Evolutionary conservation across 192 early-diverging fungal genomes (phyloP), one percentile per base, ranked within the genome.

Genomic region (Coemansia sp.): DNA sequence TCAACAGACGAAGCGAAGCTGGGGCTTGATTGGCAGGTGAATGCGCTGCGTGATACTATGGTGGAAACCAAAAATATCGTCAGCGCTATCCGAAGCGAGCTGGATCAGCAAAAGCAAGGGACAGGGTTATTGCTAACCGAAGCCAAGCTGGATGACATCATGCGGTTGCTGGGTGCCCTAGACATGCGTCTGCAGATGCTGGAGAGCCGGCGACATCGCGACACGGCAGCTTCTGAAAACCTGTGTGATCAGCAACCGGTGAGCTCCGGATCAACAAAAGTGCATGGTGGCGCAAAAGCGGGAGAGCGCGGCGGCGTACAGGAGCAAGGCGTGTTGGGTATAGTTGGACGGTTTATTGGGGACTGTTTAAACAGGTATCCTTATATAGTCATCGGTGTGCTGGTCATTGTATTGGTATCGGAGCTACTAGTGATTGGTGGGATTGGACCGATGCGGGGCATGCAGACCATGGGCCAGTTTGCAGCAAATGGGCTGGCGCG

Each of bases 161-260:
- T 54, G 10, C 38, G 58, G 38, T 52, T 74, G 4, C 52, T 74
- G 3, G 64, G 71, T 6, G 64, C 64, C 0, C 48, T 74, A 37
- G 71, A 74, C 53, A 67, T 74, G 64, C 64, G 71, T 14, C 26
- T 74, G 9, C 64, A 74, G 19, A 67, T 74, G 64, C 51, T 74
- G 5, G 71, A 74, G 33, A 59, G 51, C 34, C 53, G 60, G 9
- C 64, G 59, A 43, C 48, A 54, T 14, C 24, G 58, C 26, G 67
- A 58, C 11, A 48, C 60, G 41, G 36, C 33, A 20, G 40, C 25
- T 8, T 25, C 38, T 19, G 18, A 27, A 11, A n/a, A n/a, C n/a
- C n/a, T n/a, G 29, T 15, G 29, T 4, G 20, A 54, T 11, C 50
- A 57, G 0, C 42, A 50, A 50, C 55, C 52, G 13, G 20, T 50